A percentile compares a stretch with the other conserved stretches of the same genome.
These are phyloP conservation scores for Cladosporium phlei DNA, from an alignment of 2,329 filamentous ascomycete species.

Conservation along the genomic window DNA sequence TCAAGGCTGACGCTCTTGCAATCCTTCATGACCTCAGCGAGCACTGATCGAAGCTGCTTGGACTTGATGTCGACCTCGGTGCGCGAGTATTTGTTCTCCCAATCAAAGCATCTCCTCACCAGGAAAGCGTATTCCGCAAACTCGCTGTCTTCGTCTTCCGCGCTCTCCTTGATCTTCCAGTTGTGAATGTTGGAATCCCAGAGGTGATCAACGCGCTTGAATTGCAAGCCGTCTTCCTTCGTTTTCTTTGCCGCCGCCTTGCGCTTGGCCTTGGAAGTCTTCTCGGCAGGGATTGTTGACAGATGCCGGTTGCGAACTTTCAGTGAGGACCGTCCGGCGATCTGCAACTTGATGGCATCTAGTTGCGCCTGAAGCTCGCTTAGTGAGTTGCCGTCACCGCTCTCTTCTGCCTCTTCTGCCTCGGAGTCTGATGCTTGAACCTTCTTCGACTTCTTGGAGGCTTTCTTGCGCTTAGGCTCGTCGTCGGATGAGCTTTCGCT, in stretches of 20 bases:
- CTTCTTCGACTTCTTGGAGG: slow-evolving; percentile 7
- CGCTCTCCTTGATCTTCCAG: slow-evolving; percentile 64
- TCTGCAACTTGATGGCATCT: slow-evolving; percentile 5
- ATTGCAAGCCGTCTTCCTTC: slow-evolving; percentile 35
- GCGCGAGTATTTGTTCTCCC: slow-evolving; percentile 73
- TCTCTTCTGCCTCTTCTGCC: background rate
- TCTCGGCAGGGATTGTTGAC: background rate
- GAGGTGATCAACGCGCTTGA: slow-evolving; percentile 62
- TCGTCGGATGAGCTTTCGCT: slow-evolving; percentile 7
- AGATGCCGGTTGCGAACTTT: background rate
- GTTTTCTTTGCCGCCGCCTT: slow-evolving; percentile 6
- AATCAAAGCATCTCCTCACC: slow-evolving; percentile 75
- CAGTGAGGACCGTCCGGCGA: background rate
- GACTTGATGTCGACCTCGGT: slow-evolving; percentile 81
- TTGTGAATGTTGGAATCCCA: slow-evolving; percentile 56
- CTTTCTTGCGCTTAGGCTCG: slow-evolving; percentile 3
- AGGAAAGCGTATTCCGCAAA: slow-evolving; percentile 81
- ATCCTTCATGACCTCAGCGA: slow-evolving; percentile 67
- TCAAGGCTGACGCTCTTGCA: slow-evolving; percentile 76
- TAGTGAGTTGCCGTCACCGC: background rate
- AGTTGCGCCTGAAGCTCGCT: slow-evolving; percentile 6
- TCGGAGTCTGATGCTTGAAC: background rate
- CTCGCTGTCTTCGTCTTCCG: slow-evolving; percentile 59
- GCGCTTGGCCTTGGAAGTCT: background rate
- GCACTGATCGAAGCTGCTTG: slow-evolving; percentile 66